These are phyloP conservation scores for Aspergillus kassunensis DNA, from an alignment of 495 filamentous ascomycete genomes.

Conservation along the genomic window DNA sequence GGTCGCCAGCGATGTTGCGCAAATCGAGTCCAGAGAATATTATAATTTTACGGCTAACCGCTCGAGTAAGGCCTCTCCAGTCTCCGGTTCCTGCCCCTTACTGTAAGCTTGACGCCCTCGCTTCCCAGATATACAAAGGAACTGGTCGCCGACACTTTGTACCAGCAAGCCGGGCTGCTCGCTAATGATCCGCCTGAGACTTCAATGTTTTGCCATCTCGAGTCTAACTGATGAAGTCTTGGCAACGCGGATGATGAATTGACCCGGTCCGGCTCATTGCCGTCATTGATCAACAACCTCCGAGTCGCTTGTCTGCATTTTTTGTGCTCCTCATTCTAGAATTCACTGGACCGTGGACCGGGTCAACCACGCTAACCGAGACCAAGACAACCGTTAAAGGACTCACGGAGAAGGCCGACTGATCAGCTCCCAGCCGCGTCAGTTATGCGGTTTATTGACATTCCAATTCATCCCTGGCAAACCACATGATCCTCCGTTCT, in stretches of 20 bases:
- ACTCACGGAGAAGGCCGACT: neutral
- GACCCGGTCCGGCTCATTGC: neutral
- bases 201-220: too few species aligned
- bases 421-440: neutral
- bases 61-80: neutral
- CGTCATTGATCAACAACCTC: too few species aligned
- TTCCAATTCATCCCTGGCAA: conserved; percentile 1
- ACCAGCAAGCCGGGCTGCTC: too few species aligned
- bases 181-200: too few species aligned
- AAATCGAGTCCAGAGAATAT: neutral
- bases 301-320: neutral
- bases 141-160: too few species aligned
- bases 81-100: neutral
- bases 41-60: neutral
- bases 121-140: too few species aligned
- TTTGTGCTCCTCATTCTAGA: neutral
- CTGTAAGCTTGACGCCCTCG: neutral
- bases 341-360: neutral
- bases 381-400: neutral
- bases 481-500: conserved; percentile 1
- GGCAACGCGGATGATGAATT: neutral
- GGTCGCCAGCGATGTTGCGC: neutral
- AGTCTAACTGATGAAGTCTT: neutral
- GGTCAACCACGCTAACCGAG: neutral
- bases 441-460: neutral